These are phyloP conservation scores for Schwanniomyces sp. DNA, from an alignment of 805 yeast species.

Conservation along the genomic window DNA sequence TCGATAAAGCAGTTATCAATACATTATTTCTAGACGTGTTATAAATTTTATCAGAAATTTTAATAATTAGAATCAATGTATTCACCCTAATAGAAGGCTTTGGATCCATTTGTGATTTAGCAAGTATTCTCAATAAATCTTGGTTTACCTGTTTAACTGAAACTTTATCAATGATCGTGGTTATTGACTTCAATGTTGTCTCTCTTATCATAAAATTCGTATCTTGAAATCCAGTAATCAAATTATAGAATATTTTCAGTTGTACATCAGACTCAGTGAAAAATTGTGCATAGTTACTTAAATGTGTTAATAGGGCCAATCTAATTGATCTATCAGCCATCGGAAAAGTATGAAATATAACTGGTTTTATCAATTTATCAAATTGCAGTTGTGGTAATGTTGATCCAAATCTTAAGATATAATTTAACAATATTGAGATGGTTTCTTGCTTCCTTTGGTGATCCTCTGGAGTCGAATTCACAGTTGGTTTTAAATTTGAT, in stretches of 20 bases:
- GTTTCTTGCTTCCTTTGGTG: constrained; percentile 36
- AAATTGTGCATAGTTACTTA: constrained; percentile 53
- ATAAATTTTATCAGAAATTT: constrained; percentile 61
- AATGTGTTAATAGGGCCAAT: constrained; percentile 61
- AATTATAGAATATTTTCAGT: constrained; percentile 62
- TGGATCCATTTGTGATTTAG: constrained; percentile 77
- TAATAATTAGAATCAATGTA: constrained; percentile 67
- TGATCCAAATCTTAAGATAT: constrained; percentile 37
- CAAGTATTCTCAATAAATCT: constrained; percentile 76
- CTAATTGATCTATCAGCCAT: constrained; percentile 77
- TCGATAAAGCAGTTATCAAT: constrained; percentile 80
- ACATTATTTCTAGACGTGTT: constrained; percentile 63
- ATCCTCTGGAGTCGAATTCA: constrained; percentile 27
- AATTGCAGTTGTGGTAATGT: constrained; percentile 33
- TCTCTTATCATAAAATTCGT: constrained; percentile 79
- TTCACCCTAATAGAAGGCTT: constrained; percentile 76
- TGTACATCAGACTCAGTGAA: constrained; percentile 64
- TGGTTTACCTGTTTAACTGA: constrained; percentile 82
- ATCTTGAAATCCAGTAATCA: constrained; percentile 83
- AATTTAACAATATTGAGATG: constrained; percentile 36
- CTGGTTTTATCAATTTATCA: constrained; percentile 51
- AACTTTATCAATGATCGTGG: constrained; percentile 61
- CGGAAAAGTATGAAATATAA: constrained; percentile 61
- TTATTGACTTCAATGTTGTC: constrained; percentile 69
- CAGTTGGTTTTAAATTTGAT: constrained; percentile 23